Conservation (phyloP, 495 filamentous ascomycete genomes). For the Xylaria longipes region DNA sequence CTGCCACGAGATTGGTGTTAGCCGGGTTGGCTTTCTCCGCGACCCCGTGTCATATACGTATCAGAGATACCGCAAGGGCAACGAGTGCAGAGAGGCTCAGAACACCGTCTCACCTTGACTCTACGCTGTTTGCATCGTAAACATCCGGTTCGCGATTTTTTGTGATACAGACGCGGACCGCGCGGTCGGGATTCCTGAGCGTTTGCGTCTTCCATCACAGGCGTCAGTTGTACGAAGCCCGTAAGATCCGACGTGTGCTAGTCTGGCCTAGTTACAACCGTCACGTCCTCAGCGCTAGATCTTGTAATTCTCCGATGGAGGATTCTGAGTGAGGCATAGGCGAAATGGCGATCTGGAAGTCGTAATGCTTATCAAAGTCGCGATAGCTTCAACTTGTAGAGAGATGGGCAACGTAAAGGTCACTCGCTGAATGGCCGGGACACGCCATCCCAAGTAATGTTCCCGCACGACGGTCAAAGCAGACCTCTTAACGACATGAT, state of each 20-base stretch:
- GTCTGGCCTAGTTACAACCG: constrained; percentile 11
- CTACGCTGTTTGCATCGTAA: constrained; percentile 45
- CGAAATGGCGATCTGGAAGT: neutral
- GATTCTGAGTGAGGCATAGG: neutral
- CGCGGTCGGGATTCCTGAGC: constrained; percentile 34
- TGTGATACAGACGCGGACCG: constrained; percentile 43
- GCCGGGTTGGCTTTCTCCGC: constrained; percentile 11
- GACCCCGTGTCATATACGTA: neutral
- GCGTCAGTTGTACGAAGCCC: constrained; percentile 22
- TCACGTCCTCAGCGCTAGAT: constrained; percentile 13
- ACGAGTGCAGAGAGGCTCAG: neutral
- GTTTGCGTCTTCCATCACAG: constrained; percentile 17
- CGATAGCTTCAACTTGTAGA: neutral
- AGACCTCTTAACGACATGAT: constrained; percentile 6
- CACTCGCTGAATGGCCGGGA: neutral
- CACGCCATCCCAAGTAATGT: constrained; percentile 10
- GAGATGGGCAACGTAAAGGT: neutral
- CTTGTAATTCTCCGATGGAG: neutral
- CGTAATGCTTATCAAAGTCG: neutral
- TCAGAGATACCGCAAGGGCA: neutral
- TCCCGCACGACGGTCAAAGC: neutral
- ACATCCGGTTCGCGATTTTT: constrained; percentile 45
- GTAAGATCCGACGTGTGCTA: constrained; percentile 19
- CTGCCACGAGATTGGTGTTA: constrained; percentile 35
- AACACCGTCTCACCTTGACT: constrained; percentile 40